Percentiles rank a stretch among this genome's conserved stretches.
These are phyloP conservation scores for Trametes elegans DNA, from an alignment of 768 basidiomycete species.

Conservation along the genomic window DNA sequence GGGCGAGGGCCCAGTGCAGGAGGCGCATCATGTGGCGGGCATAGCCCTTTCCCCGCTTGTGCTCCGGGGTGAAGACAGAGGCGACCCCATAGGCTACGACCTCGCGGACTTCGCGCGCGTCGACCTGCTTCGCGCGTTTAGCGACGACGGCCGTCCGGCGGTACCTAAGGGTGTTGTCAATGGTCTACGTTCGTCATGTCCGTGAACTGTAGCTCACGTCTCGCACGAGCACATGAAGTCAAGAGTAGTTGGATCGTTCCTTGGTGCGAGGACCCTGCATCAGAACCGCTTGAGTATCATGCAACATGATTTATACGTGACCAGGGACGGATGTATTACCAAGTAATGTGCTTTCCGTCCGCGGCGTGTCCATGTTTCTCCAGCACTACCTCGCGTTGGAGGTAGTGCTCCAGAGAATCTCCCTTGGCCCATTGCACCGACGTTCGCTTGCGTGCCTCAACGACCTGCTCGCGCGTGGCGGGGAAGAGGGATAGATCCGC, in stretches of 20 bases:
- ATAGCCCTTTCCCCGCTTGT: slow-evolving; percentile 53
- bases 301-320: background rate
- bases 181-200: background rate
- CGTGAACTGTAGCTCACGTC: slow-evolving; percentile 43
- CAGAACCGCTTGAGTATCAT: background rate
- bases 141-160: slow-evolving; percentile 34
- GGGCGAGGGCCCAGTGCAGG: slow-evolving; percentile 54
- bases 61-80: slow-evolving; percentile 52
- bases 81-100: slow-evolving; percentile 52
- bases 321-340: slow-evolving; percentile 33
- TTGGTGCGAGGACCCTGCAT: slow-evolving; percentile 55
- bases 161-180: slow-evolving; percentile 22
- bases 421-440: slow-evolving; percentile 44
- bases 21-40: slow-evolving; percentile 64
- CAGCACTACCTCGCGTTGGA: slow-evolving; percentile 39
- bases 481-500: slow-evolving; percentile 39
- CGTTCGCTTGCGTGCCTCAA: slow-evolving; percentile 40
- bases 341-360: slow-evolving; percentile 47
- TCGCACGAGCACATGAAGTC: slow-evolving; percentile 61
- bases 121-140: slow-evolving; percentile 8
- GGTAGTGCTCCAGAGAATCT: slow-evolving; percentile 44
- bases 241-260: slow-evolving; percentile 46
- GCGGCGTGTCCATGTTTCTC: slow-evolving; percentile 43
- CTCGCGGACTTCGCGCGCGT: slow-evolving; percentile 24
- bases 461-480: slow-evolving; percentile 46